Evolutionary conservation across 73 alveolate species (phyloP).

Genomic region (Blepharisma japonicum): DNA sequence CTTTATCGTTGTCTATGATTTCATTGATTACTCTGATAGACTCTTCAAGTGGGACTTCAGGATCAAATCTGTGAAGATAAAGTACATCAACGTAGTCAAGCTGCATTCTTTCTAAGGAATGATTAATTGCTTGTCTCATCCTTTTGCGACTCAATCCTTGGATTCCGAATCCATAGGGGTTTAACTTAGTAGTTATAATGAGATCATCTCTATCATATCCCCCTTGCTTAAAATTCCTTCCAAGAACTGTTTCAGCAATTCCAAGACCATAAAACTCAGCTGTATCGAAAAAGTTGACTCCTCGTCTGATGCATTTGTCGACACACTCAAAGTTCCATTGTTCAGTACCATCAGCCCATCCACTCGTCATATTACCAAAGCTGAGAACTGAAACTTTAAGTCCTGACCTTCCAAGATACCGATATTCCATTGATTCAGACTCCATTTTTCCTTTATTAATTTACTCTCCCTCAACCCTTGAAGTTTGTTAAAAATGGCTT

Average conservation of each 20-base stretch:
- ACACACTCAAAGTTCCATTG: constrained; percentile 41
- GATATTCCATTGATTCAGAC: constrained; percentile 72
- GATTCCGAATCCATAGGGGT: constrained; percentile 58
- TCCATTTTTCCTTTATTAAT: too few species aligned
- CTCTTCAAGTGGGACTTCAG: constrained; percentile 89
- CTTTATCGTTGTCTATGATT: constrained; percentile 81
- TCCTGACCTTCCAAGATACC: constrained; percentile 90
- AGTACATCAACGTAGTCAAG: constrained; percentile 86
- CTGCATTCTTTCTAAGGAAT: constrained; percentile 74
- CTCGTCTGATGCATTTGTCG: constrained; percentile 68
- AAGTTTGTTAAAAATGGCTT: too few species aligned
- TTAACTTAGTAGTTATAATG: constrained; percentile 79
- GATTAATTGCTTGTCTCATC: constrained; percentile 77
- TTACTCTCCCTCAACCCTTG: too few species aligned
- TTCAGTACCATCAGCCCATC: constrained; percentile 36
- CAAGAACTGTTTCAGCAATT: constrained; percentile 62
- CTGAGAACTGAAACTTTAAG: constrained; percentile 82
- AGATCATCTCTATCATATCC: constrained; percentile 61
- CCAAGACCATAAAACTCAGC: constrained; percentile 95
- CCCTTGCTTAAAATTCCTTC: constrained; percentile 48
- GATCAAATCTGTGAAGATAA: constrained; percentile 89
- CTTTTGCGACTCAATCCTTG: constrained; percentile 80
- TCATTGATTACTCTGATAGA: constrained; percentile 85
- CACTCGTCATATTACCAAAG: constrained; percentile 79
- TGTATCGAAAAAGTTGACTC: constrained; percentile 94